phyloP scores from a whole-genome alignment of 176 grass and related monocot genomes.

The Zea mays region DNA sequence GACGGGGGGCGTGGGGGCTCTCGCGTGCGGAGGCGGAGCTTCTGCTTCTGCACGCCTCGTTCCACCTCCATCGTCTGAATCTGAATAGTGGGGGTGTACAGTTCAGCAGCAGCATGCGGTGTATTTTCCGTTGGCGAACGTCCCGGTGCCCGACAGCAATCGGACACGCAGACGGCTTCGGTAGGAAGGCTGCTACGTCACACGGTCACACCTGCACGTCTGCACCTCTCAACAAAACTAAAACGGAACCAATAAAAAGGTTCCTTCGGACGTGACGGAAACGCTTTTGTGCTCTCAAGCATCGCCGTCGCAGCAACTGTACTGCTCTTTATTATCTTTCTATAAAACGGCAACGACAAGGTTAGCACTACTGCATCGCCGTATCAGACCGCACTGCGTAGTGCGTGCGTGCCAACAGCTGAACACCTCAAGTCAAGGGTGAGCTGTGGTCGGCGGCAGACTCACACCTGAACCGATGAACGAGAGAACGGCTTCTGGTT shows the following conservation, averaged over 20 bases:
- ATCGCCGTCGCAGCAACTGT: no score
- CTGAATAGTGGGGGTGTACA: not conserved
- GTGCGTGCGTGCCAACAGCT: not conserved
- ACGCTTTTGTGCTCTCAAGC: not conserved
- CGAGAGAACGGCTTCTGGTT: not conserved
- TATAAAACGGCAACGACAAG: no score
- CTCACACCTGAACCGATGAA: not conserved
- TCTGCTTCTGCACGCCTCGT: constrained; percentile 14
- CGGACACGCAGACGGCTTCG: constrained; percentile 7
- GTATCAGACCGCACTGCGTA: not conserved
- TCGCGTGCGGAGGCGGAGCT: no score
- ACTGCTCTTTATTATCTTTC: no score
- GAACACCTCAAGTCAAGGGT: not conserved
- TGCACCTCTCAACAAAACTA: not conserved
- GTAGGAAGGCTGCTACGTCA: not conserved
- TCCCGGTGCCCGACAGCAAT: not conserved
- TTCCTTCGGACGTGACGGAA: not conserved
- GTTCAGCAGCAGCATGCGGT: not conserved
- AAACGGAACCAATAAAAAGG: not conserved
- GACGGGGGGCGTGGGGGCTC: not conserved
- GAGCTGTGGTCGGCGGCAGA: no score
- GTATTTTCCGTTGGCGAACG: not conserved
- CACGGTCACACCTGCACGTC: no score
- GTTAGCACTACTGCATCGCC: not conserved
- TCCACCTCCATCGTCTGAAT: not conserved